These are phyloP conservation scores for Coniosporium apollinis DNA, from an alignment of 495 filamentous ascomycete species.

Conservation along the genomic window DNA sequence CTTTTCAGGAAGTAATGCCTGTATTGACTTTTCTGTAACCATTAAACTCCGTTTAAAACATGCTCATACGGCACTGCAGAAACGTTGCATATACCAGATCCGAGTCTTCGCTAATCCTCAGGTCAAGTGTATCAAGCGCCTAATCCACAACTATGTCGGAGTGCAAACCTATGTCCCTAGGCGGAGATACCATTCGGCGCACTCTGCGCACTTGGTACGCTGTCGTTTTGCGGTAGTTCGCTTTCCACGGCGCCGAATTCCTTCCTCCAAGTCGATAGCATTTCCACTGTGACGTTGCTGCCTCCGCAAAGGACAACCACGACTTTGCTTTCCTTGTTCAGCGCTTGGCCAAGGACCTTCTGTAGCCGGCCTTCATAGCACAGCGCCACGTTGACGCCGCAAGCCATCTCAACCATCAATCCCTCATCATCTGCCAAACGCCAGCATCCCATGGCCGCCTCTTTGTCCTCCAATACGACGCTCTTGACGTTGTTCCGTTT, in stretches of 20 bases:
- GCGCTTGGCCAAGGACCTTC: constrained; percentile 38
- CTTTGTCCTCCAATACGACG: constrained; percentile 56
- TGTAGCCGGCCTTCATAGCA: constrained; percentile 46
- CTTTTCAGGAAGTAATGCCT: too few relatives aligned
- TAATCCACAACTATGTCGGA: too few relatives aligned
- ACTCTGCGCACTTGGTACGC: constrained; percentile 14
- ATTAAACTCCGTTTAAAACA: too few relatives aligned
- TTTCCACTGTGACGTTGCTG: constrained; percentile 51
- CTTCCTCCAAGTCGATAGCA: constrained; percentile 45
- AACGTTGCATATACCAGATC: too few relatives aligned
- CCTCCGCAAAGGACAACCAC: constrained; percentile 84
- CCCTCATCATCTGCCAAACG: constrained; percentile 68
- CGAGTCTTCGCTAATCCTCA: too few relatives aligned
- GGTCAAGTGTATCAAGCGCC: too few relatives aligned
- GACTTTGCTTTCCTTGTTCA: constrained; percentile 46
- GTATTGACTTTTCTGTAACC: too few relatives aligned
- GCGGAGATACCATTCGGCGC: constrained; percentile 6
- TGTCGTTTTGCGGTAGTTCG: constrained; percentile 1
- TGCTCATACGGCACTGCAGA: too few relatives aligned
- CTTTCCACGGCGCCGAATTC: constrained; percentile 26
- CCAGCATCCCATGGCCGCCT: constrained; percentile 62
- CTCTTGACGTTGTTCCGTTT: constrained; percentile 37
- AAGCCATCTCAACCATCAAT: constrained; percentile 64
- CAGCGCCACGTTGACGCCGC: constrained; percentile 44
- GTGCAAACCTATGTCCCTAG: too few relatives aligned